A percentile compares a stretch with the other conserved stretches of the same genome.
phyloP scores from a whole-genome alignment of 495 filamentous ascomycete genomes.

The Polyplosphaeria fusca region DNA sequence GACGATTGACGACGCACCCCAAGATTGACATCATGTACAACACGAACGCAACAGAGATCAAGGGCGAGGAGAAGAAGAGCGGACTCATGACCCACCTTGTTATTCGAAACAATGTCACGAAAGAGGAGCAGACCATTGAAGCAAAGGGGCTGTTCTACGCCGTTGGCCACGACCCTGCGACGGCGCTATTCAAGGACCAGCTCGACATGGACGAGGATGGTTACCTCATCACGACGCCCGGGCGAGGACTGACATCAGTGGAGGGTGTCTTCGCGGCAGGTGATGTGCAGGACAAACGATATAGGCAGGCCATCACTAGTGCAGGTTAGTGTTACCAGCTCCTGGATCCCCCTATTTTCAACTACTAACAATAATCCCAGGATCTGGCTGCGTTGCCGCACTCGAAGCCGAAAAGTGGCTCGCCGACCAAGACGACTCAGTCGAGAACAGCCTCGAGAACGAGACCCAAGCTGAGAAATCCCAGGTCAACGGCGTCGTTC shows the following conservation, averaged over 20 bases:
- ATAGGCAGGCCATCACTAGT: conserved; percentile 96
- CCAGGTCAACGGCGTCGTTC: conserved; percentile 49
- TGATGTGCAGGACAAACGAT: conserved; percentile 97
- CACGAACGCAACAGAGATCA: conserved; percentile 72
- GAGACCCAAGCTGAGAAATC: conserved; percentile 46
- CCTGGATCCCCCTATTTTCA: not conserved
- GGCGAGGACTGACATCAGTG: conserved; percentile 81
- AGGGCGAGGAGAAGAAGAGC: conserved; percentile 68
- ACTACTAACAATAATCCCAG: conserved; percentile 50
- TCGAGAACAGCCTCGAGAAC: conserved; percentile 41
- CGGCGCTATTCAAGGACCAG: conserved; percentile 76
- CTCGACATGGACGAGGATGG: conserved; percentile 79
- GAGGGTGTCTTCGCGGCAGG: conserved; percentile 95
- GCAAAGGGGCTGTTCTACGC: conserved; percentile 97
- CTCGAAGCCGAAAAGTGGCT: conserved; percentile 93
- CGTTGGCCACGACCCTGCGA: conserved; percentile 95
- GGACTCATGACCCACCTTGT: conserved; percentile 82
- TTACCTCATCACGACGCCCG: conserved; percentile 86
- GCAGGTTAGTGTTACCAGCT: conserved; percentile 63
- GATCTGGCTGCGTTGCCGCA: conserved; percentile 90
- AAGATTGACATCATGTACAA: conserved; percentile 90
- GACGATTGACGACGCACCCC: conserved; percentile 72
- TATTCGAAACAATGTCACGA: conserved; percentile 74
- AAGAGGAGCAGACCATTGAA: conserved; percentile 73
- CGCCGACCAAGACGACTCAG: conserved; percentile 63